Evolutionary conservation across 2,329 filamentous ascomycete genomes (phyloP).

Genomic region (Aspergillus fumigatus): DNA sequence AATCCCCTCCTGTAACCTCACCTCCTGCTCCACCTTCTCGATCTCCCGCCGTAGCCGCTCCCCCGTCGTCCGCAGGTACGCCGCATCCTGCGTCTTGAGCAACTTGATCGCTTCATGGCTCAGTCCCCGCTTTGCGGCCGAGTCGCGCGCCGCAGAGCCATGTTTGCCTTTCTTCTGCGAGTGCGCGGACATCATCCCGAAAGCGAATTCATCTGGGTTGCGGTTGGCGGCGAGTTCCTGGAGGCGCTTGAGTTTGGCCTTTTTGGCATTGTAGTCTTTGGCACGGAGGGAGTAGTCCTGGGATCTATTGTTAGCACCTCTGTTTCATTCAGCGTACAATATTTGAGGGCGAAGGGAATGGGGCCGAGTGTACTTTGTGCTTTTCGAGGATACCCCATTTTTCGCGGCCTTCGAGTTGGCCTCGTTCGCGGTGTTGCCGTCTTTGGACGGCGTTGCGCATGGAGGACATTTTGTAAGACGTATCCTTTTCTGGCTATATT

Average conservation of each 20-base stretch:
- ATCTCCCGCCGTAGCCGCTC: constrained; percentile 53
- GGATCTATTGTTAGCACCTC: constrained; percentile 5
- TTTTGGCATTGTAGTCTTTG: constrained; percentile 60
- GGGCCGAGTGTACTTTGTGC: constrained; percentile 62
- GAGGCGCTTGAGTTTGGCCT: constrained; percentile 55
- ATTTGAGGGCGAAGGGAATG: not conserved
- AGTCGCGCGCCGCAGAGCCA: constrained; percentile 37
- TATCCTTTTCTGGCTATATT: not conserved
- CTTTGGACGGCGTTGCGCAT: constrained; percentile 64
- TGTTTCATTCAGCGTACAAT: not conserved
- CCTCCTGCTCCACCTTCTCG: constrained; percentile 45
- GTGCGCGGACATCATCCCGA: constrained; percentile 56
- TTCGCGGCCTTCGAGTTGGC: constrained; percentile 75
- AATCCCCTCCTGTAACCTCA: constrained; percentile 39
- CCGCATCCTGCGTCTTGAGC: constrained; percentile 62
- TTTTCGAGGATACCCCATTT: constrained; percentile 94
- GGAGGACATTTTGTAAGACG: constrained; percentile 47
- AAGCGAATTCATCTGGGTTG: constrained; percentile 64
- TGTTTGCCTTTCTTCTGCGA: constrained; percentile 42
- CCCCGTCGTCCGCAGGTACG: constrained; percentile 56
- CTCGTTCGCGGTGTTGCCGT: constrained; percentile 84
- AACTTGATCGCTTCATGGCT: constrained; percentile 57
- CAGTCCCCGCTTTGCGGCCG: constrained; percentile 41
- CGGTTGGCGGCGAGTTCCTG: constrained; percentile 56
- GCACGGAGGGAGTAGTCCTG: constrained; percentile 63